Evolutionary conservation across 2,329 filamentous ascomycete species (phyloP).

Genomic region (Phialophora verrucosa): DNA sequence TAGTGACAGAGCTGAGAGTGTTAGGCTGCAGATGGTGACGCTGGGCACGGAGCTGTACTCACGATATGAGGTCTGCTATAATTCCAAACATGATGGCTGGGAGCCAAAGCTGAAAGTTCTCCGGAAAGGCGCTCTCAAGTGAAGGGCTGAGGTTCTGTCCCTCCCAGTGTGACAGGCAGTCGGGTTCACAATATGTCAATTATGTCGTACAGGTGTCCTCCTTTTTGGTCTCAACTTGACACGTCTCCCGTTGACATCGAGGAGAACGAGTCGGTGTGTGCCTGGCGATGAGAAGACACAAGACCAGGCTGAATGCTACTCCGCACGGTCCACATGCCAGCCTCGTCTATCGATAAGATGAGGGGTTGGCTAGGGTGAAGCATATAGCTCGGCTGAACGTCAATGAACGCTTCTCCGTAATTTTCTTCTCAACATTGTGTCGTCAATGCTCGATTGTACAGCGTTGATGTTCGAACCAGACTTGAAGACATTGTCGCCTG

Average conservation of each 20-base stretch:
- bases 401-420: not conserved
- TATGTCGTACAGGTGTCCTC: constrained; percentile 15
- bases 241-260: constrained; percentile 1
- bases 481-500: not conserved
- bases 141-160: constrained; percentile 7
- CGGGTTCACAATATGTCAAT: not conserved
- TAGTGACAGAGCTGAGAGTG: constrained; percentile 72
- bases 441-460: not conserved
- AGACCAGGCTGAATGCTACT: constrained; percentile 11
- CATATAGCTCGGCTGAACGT: not conserved
- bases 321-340: constrained; percentile 11
- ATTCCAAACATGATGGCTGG: constrained; percentile 71
- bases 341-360: constrained; percentile 19
- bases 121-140: not conserved
- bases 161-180: constrained; percentile 14
- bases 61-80: constrained; percentile 78
- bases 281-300: constrained; percentile 2
- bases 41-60: constrained; percentile 51
- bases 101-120: not conserved
- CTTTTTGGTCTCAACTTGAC: constrained; percentile 13
- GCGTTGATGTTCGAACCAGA: not conserved
- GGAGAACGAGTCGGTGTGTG: constrained; percentile 14
- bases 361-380: constrained; percentile 10
- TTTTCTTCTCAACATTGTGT: not conserved
- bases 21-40: constrained; percentile 20